phyloP scores from a whole-genome alignment of 2,329 filamentous ascomycete genomes.

The Chaetomium strumarium region DNA sequence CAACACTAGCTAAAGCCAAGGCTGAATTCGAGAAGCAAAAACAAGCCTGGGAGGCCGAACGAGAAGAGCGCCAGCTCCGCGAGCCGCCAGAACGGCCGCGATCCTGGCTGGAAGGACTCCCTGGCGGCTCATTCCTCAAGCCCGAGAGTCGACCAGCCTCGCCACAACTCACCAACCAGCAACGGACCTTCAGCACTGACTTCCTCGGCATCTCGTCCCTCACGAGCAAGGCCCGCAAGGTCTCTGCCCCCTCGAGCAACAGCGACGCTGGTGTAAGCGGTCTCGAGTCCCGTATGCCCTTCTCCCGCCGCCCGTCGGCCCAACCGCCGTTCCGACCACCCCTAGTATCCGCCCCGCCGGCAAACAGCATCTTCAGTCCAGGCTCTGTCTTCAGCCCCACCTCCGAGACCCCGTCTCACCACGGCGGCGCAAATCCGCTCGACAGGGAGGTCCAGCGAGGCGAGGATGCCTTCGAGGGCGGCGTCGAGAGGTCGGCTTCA shows the following conservation, averaged over 20 bases:
- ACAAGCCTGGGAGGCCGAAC: slow-evolving; percentile 34
- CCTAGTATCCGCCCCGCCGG: slow-evolving; percentile 22
- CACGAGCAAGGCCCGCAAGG: slow-evolving; percentile 39
- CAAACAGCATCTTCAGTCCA: slow-evolving; percentile 33
- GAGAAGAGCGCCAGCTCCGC: slow-evolving; percentile 32
- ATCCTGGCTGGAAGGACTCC: slow-evolving; percentile 47
- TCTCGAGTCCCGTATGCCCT: slow-evolving; percentile 34
- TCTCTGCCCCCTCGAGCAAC: slow-evolving; percentile 47
- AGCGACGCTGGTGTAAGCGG: slow-evolving; percentile 34
- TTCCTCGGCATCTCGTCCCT: slow-evolving; percentile 42
- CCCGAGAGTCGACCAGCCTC: slow-evolving; percentile 49
- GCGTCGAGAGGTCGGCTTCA: slow-evolving; percentile 27
- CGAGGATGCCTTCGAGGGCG: slow-evolving; percentile 46
- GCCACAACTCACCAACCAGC: slow-evolving; percentile 43
- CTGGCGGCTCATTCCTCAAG: slow-evolving; percentile 35
- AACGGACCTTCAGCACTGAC: slow-evolving; percentile 50
- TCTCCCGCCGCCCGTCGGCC: slow-evolving; percentile 44
- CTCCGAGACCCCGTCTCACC: slow-evolving; percentile 39
- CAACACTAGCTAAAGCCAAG: slow-evolving; percentile 52
- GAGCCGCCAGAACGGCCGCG: slow-evolving; percentile 38
- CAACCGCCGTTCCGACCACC: slow-evolving; percentile 41
- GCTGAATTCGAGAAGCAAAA: slow-evolving; percentile 48
- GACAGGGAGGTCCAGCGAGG: slow-evolving; percentile 22
- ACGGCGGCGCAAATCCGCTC: neutral
- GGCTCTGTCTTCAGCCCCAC: slow-evolving; percentile 41